These are phyloP conservation scores for Wickerhamia fluorescens DNA, from an alignment of 805 yeast genomes.

Conservation along the genomic window DNA sequence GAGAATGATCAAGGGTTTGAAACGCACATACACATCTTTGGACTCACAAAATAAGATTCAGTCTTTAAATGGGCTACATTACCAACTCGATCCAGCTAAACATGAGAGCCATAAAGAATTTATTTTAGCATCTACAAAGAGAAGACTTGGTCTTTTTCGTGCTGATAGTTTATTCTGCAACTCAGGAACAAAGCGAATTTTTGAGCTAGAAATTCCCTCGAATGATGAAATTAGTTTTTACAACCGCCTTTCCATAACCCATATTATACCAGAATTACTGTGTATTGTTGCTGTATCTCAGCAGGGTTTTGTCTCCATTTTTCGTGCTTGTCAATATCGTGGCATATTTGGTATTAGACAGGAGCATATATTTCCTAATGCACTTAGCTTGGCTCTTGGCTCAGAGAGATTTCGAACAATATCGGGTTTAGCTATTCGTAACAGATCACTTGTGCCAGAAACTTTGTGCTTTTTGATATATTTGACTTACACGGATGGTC, in stretches of 20 bases:
- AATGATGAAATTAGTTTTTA: constrained; percentile 28
- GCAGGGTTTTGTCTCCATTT: constrained; percentile 29
- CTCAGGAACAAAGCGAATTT: constrained; percentile 38
- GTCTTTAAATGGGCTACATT: too few relatives aligned
- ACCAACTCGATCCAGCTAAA: too few relatives aligned
- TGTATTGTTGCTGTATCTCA: constrained; percentile 30
- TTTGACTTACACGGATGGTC: constrained; percentile 29
- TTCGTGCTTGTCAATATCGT: constrained; percentile 29
- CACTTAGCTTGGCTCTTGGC: constrained; percentile 18
- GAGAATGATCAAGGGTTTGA: constrained; percentile 5
- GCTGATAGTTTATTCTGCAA: constrained; percentile 41
- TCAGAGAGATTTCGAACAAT: constrained; percentile 24
- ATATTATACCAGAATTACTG: constrained; percentile 29
- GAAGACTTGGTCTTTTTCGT: constrained; percentile 38
- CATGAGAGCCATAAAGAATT: too few relatives aligned
- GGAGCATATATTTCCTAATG: constrained; percentile 35
- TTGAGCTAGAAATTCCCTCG: constrained; percentile 28
- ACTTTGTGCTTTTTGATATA: constrained; percentile 24
- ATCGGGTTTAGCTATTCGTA: constrained; percentile 23
- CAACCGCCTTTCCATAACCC: constrained; percentile 30
- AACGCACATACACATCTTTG: background rate
- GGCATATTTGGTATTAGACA: constrained; percentile 38
- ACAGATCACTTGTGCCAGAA: constrained; percentile 14
- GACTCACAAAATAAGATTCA: constrained; percentile 1
- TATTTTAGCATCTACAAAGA: constrained; percentile 43